Evolutionary conservation across 805 yeast genomes (phyloP), one percentile per base, ranked within the genome.

Genomic region (Starmerella sp.): DNA sequence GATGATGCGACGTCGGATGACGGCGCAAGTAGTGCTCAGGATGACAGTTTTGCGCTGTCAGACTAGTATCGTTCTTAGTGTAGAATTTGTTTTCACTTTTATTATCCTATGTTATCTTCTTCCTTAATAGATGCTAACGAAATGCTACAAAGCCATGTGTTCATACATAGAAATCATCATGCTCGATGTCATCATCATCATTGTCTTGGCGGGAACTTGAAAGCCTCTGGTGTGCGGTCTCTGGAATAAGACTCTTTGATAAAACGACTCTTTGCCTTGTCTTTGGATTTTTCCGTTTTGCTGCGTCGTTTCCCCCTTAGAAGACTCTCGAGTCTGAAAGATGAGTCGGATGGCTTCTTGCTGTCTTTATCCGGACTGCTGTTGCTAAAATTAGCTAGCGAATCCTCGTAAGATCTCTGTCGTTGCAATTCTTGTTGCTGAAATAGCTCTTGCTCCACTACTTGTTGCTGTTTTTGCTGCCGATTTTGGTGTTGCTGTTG

Each of bases 261-360:
- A 22, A 51, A 43, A 5, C 48, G 42, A 9, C 43, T 42, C 14
- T 35, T 41, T 1, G 36, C 30, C 31, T 28, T 31, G 43, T 50
- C 51, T 35, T 51, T 52, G 15, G 44, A 53, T 44, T 58, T 57
- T 42, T 46, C 59, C 6, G 50, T 31, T 51, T 57, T 64, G 9
- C 58, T 59, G 9, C 54, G 55, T 9, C 64, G 54, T 30, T 65
- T 61, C 6, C 69, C 70, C 13, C 69, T 41, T 28, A 69, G 56
- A 10, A 69, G 55, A 38, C 66, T 60, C 44, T 69, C 73, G 1
- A 69, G 61, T 10, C 72, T 54, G 65, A 69, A 69, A 1, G 71
- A 63, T 7, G 67, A 57, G 41, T 69, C 72, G 4, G 59, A 56
- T 30, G 41, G 37, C 17, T 38, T 17, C 30, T 44, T 57, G 14